Percentiles rank a stretch among this genome's conserved stretches.
Evolutionary conservation across 78 protist genomes (phyloP).

Genomic region (Dictyostelium capitatum): DNA sequence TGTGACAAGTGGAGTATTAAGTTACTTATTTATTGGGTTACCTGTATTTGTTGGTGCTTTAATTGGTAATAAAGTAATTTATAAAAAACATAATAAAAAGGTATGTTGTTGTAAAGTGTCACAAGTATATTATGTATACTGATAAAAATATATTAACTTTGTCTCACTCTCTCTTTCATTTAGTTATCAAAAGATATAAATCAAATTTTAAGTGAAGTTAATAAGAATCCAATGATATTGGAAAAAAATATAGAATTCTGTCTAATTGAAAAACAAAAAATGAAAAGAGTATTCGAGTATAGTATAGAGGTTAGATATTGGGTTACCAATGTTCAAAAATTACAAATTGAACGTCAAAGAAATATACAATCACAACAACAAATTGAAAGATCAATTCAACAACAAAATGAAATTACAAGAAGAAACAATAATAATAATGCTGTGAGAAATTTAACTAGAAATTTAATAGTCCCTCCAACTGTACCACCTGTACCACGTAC

Average conservation of each 20-base stretch:
- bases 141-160: too few relatives aligned
- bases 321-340: neutral
- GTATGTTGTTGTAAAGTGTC: too few relatives aligned
- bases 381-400: neutral
- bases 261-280: neutral
- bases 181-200: neutral
- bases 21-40: neutral
- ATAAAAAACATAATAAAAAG: neutral
- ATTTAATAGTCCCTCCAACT: too few relatives aligned
- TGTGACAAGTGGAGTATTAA: neutral
- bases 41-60: conserved; percentile 5
- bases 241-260: neutral
- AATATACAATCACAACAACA: neutral
- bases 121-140: too few relatives aligned
- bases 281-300: neutral
- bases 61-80: conserved; percentile 1
- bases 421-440: too few relatives aligned
- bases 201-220: neutral
- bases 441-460: too few relatives aligned
- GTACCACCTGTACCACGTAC: too few relatives aligned
- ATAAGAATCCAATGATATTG: neutral
- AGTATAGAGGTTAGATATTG: neutral
- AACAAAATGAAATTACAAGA: neutral
- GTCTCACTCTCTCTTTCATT: too few relatives aligned
- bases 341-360: neutral